These are phyloP conservation scores for Sonneratia caseolaris DNA, from an alignment of 345 rosid species.

Conservation along the genomic window DNA sequence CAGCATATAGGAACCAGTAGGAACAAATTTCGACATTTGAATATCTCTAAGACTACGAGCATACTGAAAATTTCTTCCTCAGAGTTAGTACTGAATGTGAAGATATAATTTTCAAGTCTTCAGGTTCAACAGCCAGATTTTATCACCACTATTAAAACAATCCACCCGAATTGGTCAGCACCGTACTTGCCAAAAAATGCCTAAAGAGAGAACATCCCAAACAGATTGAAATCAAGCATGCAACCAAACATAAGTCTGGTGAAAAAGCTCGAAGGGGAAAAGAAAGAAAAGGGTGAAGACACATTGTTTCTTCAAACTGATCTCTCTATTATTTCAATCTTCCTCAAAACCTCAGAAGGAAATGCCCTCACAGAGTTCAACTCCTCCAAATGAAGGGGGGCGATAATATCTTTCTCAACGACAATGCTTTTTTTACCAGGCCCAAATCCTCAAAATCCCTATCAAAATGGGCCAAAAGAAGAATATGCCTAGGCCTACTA, in stretches of 20 bases:
- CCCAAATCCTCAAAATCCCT: conserved; percentile 14
- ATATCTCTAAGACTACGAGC: no score
- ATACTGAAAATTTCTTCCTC: no score
- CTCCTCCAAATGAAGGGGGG: conserved; percentile 9
- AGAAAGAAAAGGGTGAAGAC: background rate
- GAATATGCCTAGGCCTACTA: conserved; percentile 20
- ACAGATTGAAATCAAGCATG: background rate
- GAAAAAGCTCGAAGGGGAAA: background rate
- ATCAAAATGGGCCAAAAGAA: conserved; percentile 20
- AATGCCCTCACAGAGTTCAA: conserved; percentile 1
- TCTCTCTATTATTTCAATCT: conserved; percentile 14
- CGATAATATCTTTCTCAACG: conserved; percentile 1
- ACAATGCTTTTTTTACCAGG: background rate
- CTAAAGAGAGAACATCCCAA: background rate
- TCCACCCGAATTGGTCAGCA: no score
- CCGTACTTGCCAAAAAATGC: background rate
- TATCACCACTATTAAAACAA: no score
- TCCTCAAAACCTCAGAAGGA: conserved; percentile 24
- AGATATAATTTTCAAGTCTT: no score
- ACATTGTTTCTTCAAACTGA: background rate
- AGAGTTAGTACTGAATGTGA: no score
- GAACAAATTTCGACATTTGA: no score
- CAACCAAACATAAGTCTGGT: background rate
- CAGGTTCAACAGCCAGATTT: no score
- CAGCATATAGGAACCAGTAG: no score